Percentiles rank a stretch among this genome's conserved stretches.
phyloP scores from a whole-genome alignment of 2,329 filamentous ascomycete genomes.

The Myotisia sp. region DNA sequence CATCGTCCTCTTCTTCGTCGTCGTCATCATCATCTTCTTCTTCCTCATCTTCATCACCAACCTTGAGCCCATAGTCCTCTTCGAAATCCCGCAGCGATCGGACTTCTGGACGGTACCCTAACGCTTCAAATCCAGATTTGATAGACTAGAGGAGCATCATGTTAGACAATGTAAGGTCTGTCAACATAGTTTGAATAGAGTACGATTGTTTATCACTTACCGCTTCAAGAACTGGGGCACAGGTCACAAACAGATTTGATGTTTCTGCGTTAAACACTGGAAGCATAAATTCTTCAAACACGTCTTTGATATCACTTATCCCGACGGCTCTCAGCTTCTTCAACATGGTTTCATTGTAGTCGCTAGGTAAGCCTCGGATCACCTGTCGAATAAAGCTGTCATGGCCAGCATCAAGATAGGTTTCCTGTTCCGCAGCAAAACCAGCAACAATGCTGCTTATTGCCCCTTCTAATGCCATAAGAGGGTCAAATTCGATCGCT shows the following conservation, averaged over 20 bases:
- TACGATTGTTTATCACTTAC: slow-evolving; percentile 37
- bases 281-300: slow-evolving; percentile 60
- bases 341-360: slow-evolving; percentile 65
- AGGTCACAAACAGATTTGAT: slow-evolving; percentile 78
- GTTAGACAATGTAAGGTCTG: slow-evolving; percentile 11
- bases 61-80: slow-evolving; percentile 73
- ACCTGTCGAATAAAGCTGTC: slow-evolving; percentile 74
- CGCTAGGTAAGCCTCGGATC: slow-evolving; percentile 57
- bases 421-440: slow-evolving; percentile 79
- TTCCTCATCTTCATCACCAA: slow-evolving; percentile 45
- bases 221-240: slow-evolving; percentile 70
- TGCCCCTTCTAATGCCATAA: slow-evolving; percentile 67
- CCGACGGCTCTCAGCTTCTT: slow-evolving; percentile 62
- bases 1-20: slow-evolving; percentile 31
- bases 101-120: slow-evolving; percentile 65
- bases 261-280: slow-evolving; percentile 66
- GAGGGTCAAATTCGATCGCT: slow-evolving; percentile 55
- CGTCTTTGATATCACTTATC: slow-evolving; percentile 59
- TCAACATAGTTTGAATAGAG: background rate
- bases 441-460: slow-evolving; percentile 77
- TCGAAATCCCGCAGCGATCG: slow-evolving; percentile 66
- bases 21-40: slow-evolving; percentile 47
- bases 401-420: slow-evolving; percentile 65
- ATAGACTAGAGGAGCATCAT: slow-evolving; percentile 44
- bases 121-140: slow-evolving; percentile 55